Percentiles rank a stretch among this genome's conserved stretches.
Evolutionary conservation across 1,284 basidiomycete genomes (phyloP).

Genomic region (Rhodotorula sp.): DNA sequence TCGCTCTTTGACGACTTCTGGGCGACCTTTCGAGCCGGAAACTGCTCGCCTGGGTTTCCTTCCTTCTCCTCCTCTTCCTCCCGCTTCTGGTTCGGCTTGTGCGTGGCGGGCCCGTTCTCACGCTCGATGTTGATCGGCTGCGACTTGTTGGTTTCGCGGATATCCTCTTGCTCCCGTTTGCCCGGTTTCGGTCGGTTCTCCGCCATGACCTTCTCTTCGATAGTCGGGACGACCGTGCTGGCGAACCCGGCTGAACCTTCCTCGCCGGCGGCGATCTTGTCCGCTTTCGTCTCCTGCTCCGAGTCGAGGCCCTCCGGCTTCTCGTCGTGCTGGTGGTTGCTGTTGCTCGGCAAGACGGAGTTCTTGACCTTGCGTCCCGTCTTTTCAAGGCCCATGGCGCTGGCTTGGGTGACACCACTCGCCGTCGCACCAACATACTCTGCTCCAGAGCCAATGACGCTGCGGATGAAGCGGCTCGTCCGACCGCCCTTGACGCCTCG

Average conservation of each 20-base stretch:
- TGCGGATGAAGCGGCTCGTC: slow-evolving; percentile 18
- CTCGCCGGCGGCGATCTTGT: slow-evolving; percentile 23
- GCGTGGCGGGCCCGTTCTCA: slow-evolving; percentile 34
- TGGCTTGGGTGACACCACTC: slow-evolving; percentile 18
- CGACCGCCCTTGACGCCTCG: slow-evolving; percentile 16
- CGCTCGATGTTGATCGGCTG: slow-evolving; percentile 29
- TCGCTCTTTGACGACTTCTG: neutral
- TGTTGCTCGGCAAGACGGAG: slow-evolving; percentile 6
- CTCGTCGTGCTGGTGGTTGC: slow-evolving; percentile 5
- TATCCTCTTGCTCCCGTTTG: slow-evolving; percentile 13
- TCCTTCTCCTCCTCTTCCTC: slow-evolving; percentile 12
- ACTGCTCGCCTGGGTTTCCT: neutral
- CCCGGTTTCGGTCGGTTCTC: slow-evolving; percentile 47
- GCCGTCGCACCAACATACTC: slow-evolving; percentile 16
- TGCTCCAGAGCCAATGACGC: slow-evolving; percentile 5
- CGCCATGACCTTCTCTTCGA: slow-evolving; percentile 66
- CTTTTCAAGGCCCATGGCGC: slow-evolving; percentile 22
- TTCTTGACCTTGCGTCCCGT: neutral
- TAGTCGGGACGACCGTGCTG: slow-evolving; percentile 64
- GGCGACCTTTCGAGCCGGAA: neutral
- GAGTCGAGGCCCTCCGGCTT: slow-evolving; percentile 18
- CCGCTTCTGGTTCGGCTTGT: slow-evolving; percentile 8
- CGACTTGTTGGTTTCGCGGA: slow-evolving; percentile 31
- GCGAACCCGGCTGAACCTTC: slow-evolving; percentile 53
- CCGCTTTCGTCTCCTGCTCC: slow-evolving; percentile 26